Percentiles rank a stretch among this genome's conserved stretches.
phyloP scores from a whole-genome alignment of 352 stramenopile genomes.

The Nothophytophthora sp. region DNA sequence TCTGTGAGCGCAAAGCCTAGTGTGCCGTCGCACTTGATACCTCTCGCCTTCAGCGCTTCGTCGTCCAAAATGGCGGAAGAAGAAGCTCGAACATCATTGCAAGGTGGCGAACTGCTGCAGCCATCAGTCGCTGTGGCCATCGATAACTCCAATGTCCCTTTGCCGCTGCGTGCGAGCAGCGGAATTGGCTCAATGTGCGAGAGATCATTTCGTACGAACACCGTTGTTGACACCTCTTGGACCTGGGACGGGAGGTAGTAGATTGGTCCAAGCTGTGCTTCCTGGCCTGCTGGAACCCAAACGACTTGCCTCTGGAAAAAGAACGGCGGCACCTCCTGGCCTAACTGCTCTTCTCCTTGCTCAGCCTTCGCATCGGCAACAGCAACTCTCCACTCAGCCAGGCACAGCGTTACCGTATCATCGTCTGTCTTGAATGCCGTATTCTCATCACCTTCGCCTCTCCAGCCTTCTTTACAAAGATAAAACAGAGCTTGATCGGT shows the following conservation, averaged over 20 bases:
- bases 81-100: conserved; percentile 1
- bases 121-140: conserved; percentile 1
- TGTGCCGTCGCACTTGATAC: conserved; percentile 9
- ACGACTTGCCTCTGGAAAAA: conserved; percentile 30
- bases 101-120: background rate
- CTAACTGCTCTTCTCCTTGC: conserved; percentile 5
- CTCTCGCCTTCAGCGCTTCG: background rate
- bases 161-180: conserved; percentile 40
- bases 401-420: conserved; percentile 27
- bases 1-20: conserved; percentile 17
- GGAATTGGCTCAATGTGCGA: conserved; percentile 58
- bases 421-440: background rate
- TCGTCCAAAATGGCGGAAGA: background rate
- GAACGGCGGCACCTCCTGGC: conserved; percentile 29
- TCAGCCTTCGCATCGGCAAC: conserved; percentile 9
- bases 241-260: conserved; percentile 58
- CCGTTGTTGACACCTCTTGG: conserved; percentile 20
- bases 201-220: conserved; percentile 69
- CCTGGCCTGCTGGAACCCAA: conserved; percentile 21
- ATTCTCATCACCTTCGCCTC: background rate
- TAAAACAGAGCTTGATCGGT: conserved; percentile 49
- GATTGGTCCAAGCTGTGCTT: conserved; percentile 48
- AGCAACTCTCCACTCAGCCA: conserved; percentile 35
- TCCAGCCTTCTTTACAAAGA: conserved; percentile 17
- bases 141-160: conserved; percentile 30